phyloP scores from a whole-genome alignment of 2,329 filamentous ascomycete species.

The Biscogniauxia sp. region DNA sequence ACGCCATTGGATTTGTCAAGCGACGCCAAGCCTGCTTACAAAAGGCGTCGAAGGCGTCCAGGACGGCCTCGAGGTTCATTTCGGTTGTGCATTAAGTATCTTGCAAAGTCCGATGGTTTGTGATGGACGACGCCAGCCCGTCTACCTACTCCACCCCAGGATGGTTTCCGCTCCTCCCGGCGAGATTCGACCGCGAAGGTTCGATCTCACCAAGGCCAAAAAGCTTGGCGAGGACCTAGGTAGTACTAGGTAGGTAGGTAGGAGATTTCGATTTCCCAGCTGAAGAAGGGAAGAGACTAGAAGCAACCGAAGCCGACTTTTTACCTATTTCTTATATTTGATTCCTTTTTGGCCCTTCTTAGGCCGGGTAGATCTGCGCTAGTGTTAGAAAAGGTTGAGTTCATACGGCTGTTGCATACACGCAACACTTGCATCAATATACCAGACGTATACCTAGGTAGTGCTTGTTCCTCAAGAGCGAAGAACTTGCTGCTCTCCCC shows the following conservation, averaged over 20 bases:
- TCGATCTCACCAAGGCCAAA: background rate
- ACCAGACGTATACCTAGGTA: no score
- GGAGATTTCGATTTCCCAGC: background rate
- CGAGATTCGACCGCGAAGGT: background rate
- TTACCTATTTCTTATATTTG: no score
- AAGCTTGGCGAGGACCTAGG: background rate
- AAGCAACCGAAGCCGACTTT: background rate
- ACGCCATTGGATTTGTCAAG: background rate
- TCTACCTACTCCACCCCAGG: conserved; percentile 5
- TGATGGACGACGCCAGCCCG: background rate
- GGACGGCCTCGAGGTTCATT: background rate
- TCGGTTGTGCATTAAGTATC: background rate
- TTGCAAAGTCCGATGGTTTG: background rate
- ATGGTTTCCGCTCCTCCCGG: conserved; percentile 18
- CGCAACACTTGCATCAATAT: background rate
- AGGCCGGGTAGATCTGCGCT: background rate
- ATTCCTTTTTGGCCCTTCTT: background rate
- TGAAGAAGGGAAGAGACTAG: background rate
- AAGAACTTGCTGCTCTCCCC: no score
- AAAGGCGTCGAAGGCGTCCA: background rate
- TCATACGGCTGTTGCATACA: background rate
- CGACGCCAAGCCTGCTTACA: background rate
- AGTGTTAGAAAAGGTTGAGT: background rate
- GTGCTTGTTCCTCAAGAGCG: no score
- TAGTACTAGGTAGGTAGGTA: no score